Evolutionary conservation across 805 yeast genomes (phyloP).

Genomic region (Candida glaebosa): DNA sequence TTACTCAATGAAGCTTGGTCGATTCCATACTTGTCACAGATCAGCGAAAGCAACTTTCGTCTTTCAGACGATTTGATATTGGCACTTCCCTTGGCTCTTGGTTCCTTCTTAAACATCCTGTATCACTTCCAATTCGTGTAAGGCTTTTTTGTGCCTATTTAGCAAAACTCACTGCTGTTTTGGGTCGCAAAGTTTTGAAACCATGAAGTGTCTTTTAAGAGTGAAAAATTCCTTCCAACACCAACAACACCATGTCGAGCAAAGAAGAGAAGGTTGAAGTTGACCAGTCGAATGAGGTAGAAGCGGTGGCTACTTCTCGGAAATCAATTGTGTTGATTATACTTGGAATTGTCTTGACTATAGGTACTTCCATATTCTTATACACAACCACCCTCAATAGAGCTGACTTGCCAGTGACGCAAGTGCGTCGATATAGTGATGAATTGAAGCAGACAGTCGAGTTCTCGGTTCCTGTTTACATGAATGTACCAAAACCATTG

Average conservation of each 20-base stretch:
- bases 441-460: slow-evolving; percentile 21
- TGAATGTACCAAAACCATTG: slow-evolving; percentile 32
- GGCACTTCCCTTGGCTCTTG: slow-evolving; percentile 66
- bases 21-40: slow-evolving; percentile 41
- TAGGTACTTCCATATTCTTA: slow-evolving; percentile 61
- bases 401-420: slow-evolving; percentile 52
- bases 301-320: slow-evolving; percentile 5
- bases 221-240: not conserved
- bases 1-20: slow-evolving; percentile 38
- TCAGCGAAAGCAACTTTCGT: slow-evolving; percentile 44
- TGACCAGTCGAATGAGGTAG: not conserved
- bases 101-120: slow-evolving; percentile 52
- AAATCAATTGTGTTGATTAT: slow-evolving; percentile 11
- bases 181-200: not conserved
- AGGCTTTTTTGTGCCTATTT: too few relatives aligned
- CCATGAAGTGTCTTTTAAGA: too few relatives aligned
- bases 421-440: slow-evolving; percentile 31
- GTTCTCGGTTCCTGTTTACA: slow-evolving; percentile 41
- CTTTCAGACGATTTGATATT: slow-evolving; percentile 83
- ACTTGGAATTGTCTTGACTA: slow-evolving; percentile 11
- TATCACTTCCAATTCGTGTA: not conserved
- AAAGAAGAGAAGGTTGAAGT: not conserved
- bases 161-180: not conserved
- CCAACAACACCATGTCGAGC: not conserved
- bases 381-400: slow-evolving; percentile 60